Evolutionary conservation across 2,329 filamentous ascomycete genomes (phyloP).

Genomic region (Stemphylium beticola): DNA sequence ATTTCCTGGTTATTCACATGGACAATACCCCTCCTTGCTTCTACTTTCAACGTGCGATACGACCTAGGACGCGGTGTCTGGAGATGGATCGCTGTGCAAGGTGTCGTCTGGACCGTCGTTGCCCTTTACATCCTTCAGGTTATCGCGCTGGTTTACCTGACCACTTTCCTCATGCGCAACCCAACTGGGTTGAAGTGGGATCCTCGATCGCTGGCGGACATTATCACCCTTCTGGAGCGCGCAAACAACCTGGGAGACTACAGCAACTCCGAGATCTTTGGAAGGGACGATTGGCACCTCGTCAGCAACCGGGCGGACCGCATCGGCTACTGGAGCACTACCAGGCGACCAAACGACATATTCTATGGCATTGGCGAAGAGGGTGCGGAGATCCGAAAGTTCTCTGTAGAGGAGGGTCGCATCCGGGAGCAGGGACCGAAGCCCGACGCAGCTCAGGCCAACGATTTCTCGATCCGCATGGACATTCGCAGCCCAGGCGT

Average conservation of each 20-base stretch:
- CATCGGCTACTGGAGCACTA: constrained; percentile 85
- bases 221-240: constrained; percentile 77
- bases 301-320: constrained; percentile 67
- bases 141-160: constrained; percentile 62
- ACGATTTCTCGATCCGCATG: constrained; percentile 55
- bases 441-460: constrained; percentile 15
- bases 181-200: constrained; percentile 86
- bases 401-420: constrained; percentile 57
- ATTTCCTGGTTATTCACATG: constrained; percentile 80
- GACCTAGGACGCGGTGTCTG: constrained; percentile 67
- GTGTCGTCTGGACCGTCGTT: constrained; percentile 78
- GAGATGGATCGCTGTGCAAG: constrained; percentile 81
- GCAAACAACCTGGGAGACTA: constrained; percentile 81
- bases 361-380: constrained; percentile 82
- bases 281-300: constrained; percentile 59
- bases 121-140: constrained; percentile 74
- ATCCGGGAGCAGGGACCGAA: constrained; percentile 53
- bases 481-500: constrained; percentile 59
- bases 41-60: constrained; percentile 72
- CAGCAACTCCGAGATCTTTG: constrained; percentile 68
- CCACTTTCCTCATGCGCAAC: constrained; percentile 68
- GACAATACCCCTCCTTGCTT: constrained; percentile 80
- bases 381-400: constrained; percentile 58
- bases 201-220: constrained; percentile 78
- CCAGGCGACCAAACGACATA: constrained; percentile 66